Conservation (phyloP, 306 rosid species). For the Cyclanthera cordifolia region DNA sequence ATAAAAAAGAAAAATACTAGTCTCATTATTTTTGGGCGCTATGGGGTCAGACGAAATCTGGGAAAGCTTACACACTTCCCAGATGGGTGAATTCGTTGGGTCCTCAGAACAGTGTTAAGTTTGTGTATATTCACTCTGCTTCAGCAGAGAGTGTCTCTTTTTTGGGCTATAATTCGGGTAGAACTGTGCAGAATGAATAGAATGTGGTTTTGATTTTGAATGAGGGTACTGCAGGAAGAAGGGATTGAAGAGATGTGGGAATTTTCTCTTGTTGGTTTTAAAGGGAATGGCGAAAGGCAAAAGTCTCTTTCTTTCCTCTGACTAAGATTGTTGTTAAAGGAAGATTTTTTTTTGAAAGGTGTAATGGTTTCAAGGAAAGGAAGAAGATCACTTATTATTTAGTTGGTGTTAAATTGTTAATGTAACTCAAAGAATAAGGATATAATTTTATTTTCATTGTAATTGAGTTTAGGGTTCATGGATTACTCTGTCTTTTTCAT, state of each 20-base stretch:
- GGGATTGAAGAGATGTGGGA: slow-evolving; percentile 72
- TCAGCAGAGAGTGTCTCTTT: slow-evolving; percentile 56
- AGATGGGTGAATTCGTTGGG: slow-evolving; percentile 61
- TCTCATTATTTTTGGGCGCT: slow-evolving; percentile 40
- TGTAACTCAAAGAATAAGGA: neutral
- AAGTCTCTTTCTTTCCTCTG: slow-evolving; percentile 72
- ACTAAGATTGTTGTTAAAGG: no score
- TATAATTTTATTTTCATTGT: slow-evolving; percentile 17
- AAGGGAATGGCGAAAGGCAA: slow-evolving; percentile 18
- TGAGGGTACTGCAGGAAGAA: slow-evolving; percentile 49
- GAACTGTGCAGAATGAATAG: slow-evolving; percentile 53
- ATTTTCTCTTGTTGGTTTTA: neutral
- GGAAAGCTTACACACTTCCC: slow-evolving; percentile 57
- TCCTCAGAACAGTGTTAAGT: slow-evolving; percentile 69
- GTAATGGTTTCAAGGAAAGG: neutral
- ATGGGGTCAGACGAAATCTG: slow-evolving; percentile 69
- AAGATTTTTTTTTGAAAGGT: no score
- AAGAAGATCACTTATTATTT: neutral
- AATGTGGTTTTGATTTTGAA: slow-evolving; percentile 12
- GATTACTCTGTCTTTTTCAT: slow-evolving; percentile 16
- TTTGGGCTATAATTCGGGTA: slow-evolving; percentile 47
- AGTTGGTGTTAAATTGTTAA: neutral
- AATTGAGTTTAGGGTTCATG: slow-evolving; percentile 10
- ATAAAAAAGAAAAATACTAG: no score
- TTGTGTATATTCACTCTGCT: slow-evolving; percentile 81